Evolutionary conservation across 768 basidiomycete species (phyloP), one percentile per base, ranked within the genome.

Genomic region (Lyophyllum decastes): DNA sequence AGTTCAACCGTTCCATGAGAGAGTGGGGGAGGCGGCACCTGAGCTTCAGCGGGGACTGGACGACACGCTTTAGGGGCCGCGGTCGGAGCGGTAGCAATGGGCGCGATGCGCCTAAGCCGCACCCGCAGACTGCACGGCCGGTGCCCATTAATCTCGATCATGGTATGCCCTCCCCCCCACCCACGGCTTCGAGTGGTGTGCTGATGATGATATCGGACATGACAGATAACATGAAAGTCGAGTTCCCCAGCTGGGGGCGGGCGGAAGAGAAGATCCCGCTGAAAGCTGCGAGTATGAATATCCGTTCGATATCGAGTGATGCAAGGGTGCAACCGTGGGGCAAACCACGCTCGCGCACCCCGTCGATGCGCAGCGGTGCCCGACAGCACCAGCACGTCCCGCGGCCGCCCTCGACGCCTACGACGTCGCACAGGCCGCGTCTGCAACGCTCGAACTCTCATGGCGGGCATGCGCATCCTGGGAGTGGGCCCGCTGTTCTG

Each of bases 1-100:
- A 61, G 7, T 54, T 72, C 27, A 71, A 67, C 51, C 65, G 57
- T 26, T 73, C 78, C 0, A 67, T 80, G 62, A 76, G 78, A 48
- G 82, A 82, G 55, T 87, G 85, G 87, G 76, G 86, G 0, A 73
- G 75, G 54, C 77, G 83, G 9, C 79, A 82, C 57, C 68, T 87
- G 26, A 85, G 79, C 55, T 72, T 88, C 41, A 84, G 83, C 61
- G 78, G 80, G 3, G 84, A 82, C 54, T 80, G 80, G 78, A 73
- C 78, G 24, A 76, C 66, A 54, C 71, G 72, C 26, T 76, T 78
- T 49, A 64, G 49, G 64, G 72, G 63, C 64, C 58, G 52, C 65
- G 68, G 57, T 21, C 49, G 22, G 52, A 64, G 51, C 55, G 60
- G 61, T 17, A 59, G 54, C 47, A 57, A 59, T 21, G 52, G 24